A percentile compares a stretch with the other conserved stretches of the same genome.
These are phyloP conservation scores for Citrus inodora DNA, from an alignment of 345 rosid genomes.

Conservation along the genomic window DNA sequence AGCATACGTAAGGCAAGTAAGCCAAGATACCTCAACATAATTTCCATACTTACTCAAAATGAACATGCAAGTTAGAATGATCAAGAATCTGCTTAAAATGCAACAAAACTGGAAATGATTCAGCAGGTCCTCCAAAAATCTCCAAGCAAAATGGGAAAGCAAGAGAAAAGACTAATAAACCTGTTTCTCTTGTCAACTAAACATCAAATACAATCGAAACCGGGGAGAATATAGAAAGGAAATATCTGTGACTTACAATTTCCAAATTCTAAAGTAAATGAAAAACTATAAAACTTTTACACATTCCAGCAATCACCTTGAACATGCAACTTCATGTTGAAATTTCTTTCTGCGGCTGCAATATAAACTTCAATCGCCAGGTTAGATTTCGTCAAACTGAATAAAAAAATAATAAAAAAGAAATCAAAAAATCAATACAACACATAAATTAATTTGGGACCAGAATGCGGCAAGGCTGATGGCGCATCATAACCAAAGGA, in stretches of 20 bases:
- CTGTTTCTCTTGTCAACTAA: background rate
- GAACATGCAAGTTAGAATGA: background rate
- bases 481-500: constrained; percentile 15
- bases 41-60: too few species aligned
- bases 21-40: background rate
- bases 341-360: constrained; percentile 20
- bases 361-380: constrained; percentile 8
- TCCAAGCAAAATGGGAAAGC: background rate
- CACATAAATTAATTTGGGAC: background rate
- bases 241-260: background rate
- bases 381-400: constrained; percentile 12
- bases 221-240: background rate
- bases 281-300: background rate
- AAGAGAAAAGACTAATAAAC: background rate
- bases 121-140: background rate
- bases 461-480: background rate
- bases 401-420: background rate
- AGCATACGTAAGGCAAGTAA: background rate
- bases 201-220: background rate
- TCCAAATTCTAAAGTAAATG: background rate
- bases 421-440: background rate
- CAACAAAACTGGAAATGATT: background rate
- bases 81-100: background rate
- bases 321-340: background rate
- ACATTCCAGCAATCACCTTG: constrained; percentile 14